Base-by-base conservation (phyloP, 139 green algal species). In the Chlamydomonas sphaeroides region DNA sequence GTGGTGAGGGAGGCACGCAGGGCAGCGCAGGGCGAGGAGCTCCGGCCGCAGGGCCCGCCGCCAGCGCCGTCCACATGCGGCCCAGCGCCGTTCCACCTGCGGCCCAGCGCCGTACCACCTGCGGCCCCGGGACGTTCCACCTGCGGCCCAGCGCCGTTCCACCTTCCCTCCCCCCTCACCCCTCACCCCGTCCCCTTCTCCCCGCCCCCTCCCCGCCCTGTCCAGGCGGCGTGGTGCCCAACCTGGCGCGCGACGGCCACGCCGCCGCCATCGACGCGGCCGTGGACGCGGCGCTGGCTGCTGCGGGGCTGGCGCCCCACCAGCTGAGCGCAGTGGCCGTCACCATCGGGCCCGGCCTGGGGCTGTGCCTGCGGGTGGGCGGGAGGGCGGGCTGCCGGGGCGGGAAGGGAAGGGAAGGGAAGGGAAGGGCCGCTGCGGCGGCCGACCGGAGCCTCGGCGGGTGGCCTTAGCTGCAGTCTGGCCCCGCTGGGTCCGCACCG, bases 261-360 rank as follows among this genome's bases (percentile, higher is more conserved):
- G 78, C 88, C 48, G 90, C 88, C 0, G 97, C 96, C 41, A 98
- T 99, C n/a, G 94, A 99, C 80, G 63, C 72, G 0, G 90, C 94
- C n/a, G 94, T 99, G 39, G 86, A 89, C 6, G 53, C 86, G 25
- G 95, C 95, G 6, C 87, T 99, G 33, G 18, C 33, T 25, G 26
- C 87, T 8, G 94, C 90, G n/a, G 77, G 88, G 30, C 14, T 97
- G 21, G 33, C 6, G 6, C 51, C 87, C 1, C n/a, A 35, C 2
- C 78, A 97, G 21, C 84, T 98, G 51, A 85, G 90, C 35, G 97
- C 94, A 1, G 90, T 99, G 26, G 96, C 97, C 3, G 97, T 99
- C 11, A 99, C 97, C 21, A 82, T 99, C 5, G 97, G 97, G 5
- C 97, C 97, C 0, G 97, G 97, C 1, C 92, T 99, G 26, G 94